A percentile compares a stretch with the other conserved stretches of the same genome.
phyloP scores from a whole-genome alignment of 768 basidiomycete genomes.

The Pisolithus tinctorius region DNA sequence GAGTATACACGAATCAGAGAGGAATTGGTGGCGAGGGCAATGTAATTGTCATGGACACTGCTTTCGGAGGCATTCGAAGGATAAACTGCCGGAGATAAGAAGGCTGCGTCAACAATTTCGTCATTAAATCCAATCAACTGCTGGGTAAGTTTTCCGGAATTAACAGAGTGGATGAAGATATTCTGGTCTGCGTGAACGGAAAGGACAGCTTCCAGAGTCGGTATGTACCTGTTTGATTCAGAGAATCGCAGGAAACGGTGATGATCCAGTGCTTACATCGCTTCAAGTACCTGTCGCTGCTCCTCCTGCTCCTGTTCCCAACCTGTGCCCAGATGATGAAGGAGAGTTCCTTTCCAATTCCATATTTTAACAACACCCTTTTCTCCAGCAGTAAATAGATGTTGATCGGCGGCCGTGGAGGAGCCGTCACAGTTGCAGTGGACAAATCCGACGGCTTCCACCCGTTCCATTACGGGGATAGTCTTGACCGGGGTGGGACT shows the following conservation, averaged over 20 bases:
- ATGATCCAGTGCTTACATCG: constrained; percentile 55
- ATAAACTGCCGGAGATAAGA: constrained; percentile 49
- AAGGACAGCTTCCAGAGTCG: constrained; percentile 55
- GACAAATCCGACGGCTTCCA: constrained; percentile 80
- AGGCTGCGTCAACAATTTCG: constrained; percentile 87
- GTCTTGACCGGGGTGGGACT: constrained; percentile 67
- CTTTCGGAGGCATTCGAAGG: constrained; percentile 14
- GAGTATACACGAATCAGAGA: constrained; percentile 90
- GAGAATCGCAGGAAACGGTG: constrained; percentile 6
- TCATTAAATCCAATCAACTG: constrained; percentile 97
- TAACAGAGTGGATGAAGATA: constrained; percentile 82
- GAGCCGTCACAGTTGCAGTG: constrained; percentile 41
- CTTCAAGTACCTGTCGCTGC: constrained; percentile 75
- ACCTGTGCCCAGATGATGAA: constrained; percentile 50
- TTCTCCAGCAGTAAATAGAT: constrained; percentile 88
- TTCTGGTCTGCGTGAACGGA: constrained; percentile 96
- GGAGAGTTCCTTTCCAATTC: constrained; percentile 64
- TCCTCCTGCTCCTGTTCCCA: constrained; percentile 58
- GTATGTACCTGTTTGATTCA: constrained; percentile 53
- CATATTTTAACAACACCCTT: constrained; percentile 82
- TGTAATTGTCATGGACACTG: constrained; percentile 50
- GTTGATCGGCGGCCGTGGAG: constrained; percentile 33
- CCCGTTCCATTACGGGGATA: constrained; percentile 74
- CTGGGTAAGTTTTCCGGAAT: constrained; percentile 54
- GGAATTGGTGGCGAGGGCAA: constrained; percentile 97